Evolutionary conservation across 2,329 filamentous ascomycete species (phyloP).

Genomic region (Diplodia corticola): DNA sequence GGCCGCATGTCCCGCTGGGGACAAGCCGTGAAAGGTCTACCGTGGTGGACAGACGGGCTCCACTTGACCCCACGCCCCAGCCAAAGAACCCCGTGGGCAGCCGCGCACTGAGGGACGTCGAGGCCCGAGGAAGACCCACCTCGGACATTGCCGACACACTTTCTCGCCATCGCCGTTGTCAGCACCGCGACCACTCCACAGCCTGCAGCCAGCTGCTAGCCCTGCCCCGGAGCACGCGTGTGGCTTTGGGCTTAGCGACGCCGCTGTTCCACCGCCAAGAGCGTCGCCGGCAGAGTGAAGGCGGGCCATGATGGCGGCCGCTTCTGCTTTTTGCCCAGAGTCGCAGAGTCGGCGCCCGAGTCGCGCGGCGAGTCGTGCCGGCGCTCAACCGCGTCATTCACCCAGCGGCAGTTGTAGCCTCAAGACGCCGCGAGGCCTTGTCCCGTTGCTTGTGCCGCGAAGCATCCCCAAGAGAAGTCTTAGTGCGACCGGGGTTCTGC

Average conservation of each 20-base stretch:
- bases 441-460: constrained; percentile 10
- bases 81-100: constrained; percentile 2
- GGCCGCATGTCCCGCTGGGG: constrained; percentile 7
- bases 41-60: background rate
- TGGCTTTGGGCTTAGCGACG: constrained; percentile 10
- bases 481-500: background rate
- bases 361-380: constrained; percentile 7
- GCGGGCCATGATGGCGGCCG: background rate
- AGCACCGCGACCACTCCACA: too few species aligned
- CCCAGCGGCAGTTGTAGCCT: background rate
- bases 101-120: too few species aligned
- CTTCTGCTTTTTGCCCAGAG: background rate
- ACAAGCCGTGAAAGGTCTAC: background rate
- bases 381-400: background rate
- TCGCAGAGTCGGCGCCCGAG: background rate
- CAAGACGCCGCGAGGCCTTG: background rate
- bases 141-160: constrained; percentile 14
- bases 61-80: background rate
- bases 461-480: constrained; percentile 15
- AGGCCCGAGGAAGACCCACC: background rate
- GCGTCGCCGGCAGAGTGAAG: background rate
- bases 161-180: background rate
- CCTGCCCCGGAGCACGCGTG: constrained; percentile 3
- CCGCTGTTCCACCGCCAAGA: background rate
- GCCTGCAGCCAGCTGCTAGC: background rate